Conservation (phyloP, 768 basidiomycete genomes). For the Rhizopogon salebrosus region DNA sequence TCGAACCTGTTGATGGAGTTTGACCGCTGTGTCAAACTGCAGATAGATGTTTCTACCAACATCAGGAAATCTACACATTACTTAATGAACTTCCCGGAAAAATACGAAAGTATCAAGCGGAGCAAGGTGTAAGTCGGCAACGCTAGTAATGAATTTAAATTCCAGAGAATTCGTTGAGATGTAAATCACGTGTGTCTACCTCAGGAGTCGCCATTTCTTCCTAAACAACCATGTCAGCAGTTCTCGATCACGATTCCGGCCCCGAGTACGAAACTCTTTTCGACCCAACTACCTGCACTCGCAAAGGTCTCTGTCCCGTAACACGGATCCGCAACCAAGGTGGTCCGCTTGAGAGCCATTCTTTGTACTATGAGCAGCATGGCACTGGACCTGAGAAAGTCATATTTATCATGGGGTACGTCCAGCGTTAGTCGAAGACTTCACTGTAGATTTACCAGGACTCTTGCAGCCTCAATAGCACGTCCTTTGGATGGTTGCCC, state of each 20-base stretch:
- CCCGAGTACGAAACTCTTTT: constrained; percentile 42
- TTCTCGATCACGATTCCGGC: constrained; percentile 8
- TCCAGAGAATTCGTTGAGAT: too few relatives aligned
- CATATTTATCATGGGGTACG: constrained; percentile 72
- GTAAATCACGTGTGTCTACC: too few relatives aligned
- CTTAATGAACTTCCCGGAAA: too few relatives aligned
- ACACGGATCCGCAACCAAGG: constrained; percentile 43
- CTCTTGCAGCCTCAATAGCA: constrained; percentile 50
- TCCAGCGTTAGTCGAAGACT: background rate
- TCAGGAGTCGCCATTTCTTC: background rate
- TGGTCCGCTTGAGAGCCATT: constrained; percentile 58
- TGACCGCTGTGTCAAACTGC: constrained; percentile 29
- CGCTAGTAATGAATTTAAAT: too few relatives aligned
- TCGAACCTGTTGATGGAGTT: constrained; percentile 31
- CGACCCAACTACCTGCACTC: constrained; percentile 53
- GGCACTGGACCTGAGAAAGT: constrained; percentile 62
- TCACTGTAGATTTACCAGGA: background rate
- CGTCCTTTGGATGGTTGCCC: constrained; percentile 54
- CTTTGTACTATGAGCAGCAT: constrained; percentile 77
- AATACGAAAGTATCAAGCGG: too few relatives aligned
- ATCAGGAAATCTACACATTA: too few relatives aligned
- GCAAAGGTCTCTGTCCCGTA: constrained; percentile 76
- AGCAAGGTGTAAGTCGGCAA: too few relatives aligned
- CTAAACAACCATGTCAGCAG: constrained; percentile 2
- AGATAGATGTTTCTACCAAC: constrained; percentile 23